Evolutionary conservation across 371 early-diverging fungal species (phyloP).

Genomic region (Actinomortierella ambigua): DNA sequence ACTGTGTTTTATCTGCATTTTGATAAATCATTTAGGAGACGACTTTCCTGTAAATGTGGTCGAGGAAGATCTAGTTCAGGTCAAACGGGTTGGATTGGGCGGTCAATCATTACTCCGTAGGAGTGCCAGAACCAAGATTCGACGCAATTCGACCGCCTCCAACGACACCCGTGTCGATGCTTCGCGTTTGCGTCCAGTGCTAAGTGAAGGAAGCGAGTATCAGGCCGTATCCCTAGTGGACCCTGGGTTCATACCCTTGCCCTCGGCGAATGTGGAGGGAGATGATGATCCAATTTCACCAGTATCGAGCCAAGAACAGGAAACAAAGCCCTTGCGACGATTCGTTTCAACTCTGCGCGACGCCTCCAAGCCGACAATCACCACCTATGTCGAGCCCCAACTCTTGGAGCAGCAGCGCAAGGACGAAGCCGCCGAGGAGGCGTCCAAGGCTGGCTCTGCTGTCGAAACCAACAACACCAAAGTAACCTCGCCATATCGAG

Average conservation of each 20-base stretch:
- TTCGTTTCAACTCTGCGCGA: constrained; percentile 40
- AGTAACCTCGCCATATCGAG: constrained; percentile 16
- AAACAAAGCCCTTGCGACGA: constrained; percentile 23
- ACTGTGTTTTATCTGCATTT: too few relatives aligned
- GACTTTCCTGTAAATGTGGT: constrained; percentile 14
- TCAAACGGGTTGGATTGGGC: constrained; percentile 21
- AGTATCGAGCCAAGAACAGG: constrained; percentile 1
- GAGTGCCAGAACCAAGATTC: constrained; percentile 41
- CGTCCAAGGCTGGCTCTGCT: constrained; percentile 1
- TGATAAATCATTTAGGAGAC: constrained; percentile 12
- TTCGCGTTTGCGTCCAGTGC: constrained; percentile 21
- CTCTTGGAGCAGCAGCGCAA: constrained; percentile 35
- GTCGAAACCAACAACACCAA: constrained; percentile 4
- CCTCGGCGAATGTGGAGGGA: constrained; percentile 3
- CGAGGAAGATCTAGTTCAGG: constrained; percentile 25
- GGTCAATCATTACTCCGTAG: constrained; percentile 32
- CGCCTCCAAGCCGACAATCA: constrained; percentile 41
- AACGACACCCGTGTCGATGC: constrained; percentile 22
- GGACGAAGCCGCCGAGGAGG: constrained; percentile 16
- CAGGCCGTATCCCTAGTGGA: constrained; percentile 37
- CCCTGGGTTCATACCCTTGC: constrained; percentile 28
- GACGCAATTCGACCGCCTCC: constrained; percentile 37
- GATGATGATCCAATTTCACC: neutral
- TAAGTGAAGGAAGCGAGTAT: constrained; percentile 31
- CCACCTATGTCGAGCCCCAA: constrained; percentile 41